phyloP scores from a whole-genome alignment of 352 stramenopile genomes.

The Nothophytophthora sp. region DNA sequence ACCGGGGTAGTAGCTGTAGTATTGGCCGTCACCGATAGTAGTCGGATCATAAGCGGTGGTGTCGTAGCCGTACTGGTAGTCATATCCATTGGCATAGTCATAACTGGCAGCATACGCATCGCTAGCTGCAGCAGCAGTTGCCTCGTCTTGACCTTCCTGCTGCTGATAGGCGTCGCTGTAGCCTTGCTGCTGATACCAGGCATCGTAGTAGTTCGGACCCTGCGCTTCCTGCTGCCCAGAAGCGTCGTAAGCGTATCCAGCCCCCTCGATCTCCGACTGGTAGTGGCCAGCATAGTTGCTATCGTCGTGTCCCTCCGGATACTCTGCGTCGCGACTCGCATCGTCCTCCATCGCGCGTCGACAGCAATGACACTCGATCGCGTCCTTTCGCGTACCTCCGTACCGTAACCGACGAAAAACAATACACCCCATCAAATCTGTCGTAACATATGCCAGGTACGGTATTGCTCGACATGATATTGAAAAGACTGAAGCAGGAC shows the following conservation, averaged over 20 bases:
- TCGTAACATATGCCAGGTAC: not conserved
- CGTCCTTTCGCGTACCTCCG: not conserved
- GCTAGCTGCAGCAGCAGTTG: not conserved
- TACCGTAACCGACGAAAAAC: not conserved
- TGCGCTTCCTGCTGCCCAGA: conserved; percentile 1
- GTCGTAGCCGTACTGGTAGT: conserved; percentile 15
- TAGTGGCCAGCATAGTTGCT: conserved; percentile 15
- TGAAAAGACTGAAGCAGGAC: too few relatives aligned
- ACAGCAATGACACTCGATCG: not conserved
- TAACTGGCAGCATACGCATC: not conserved
- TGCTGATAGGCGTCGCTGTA: conserved; percentile 11
- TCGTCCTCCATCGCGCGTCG: too few relatives aligned
- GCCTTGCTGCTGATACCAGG: conserved; percentile 4
- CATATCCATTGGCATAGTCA: not conserved
- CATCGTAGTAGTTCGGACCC: conserved; percentile 2
- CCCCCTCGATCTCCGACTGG: not conserved
- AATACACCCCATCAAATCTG: too few relatives aligned
- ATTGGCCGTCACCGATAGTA: not conserved
- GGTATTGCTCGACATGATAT: not conserved
- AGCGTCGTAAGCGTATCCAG: not conserved
- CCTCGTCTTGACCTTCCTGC: conserved; percentile 1
- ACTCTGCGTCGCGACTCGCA: not conserved
- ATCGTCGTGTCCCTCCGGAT: conserved; percentile 19
- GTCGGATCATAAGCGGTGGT: not conserved
- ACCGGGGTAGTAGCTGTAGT: conserved; percentile 13